Conservation (phyloP, 2,329 filamentous ascomycete genomes). For the Trichoderma atroviride region DNA sequence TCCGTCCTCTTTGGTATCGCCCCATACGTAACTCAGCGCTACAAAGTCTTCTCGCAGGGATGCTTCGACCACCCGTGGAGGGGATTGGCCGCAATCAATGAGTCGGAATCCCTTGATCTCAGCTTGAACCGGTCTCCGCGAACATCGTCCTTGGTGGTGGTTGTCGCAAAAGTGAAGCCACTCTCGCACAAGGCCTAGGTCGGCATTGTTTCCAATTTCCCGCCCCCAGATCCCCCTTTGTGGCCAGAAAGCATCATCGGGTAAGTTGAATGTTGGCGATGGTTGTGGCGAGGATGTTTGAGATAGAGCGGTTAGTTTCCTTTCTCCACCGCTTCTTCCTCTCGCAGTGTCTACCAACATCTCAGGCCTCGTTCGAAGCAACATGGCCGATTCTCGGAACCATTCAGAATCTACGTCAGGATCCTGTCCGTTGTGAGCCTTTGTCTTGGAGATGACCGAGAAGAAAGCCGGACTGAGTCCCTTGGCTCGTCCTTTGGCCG, state of each 20-base stretch:
- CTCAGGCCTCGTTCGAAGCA: conserved; percentile 39
- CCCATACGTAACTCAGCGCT: conserved; percentile 44
- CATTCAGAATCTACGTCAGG: conserved; percentile 39
- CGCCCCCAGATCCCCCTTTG: conserved; percentile 42
- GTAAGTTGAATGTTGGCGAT: background rate
- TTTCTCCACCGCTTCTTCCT: conserved; percentile 28
- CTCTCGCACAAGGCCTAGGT: conserved; percentile 38
- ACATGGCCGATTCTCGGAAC: conserved; percentile 41
- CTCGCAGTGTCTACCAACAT: conserved; percentile 31
- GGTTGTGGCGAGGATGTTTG: conserved; percentile 27
- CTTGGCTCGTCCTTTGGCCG: conserved; percentile 35
- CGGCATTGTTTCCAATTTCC: conserved; percentile 36
- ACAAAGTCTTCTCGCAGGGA: conserved; percentile 38
- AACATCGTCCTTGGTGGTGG: conserved; percentile 40
- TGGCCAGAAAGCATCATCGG: conserved; percentile 31
- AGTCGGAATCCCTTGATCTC: conserved; percentile 40
- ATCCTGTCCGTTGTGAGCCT: conserved; percentile 34
- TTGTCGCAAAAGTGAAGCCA: conserved; percentile 42
- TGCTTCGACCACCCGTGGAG: conserved; percentile 36
- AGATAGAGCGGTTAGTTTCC: conserved; percentile 31
- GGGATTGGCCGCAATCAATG: conserved; percentile 40
- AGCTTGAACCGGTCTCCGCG: conserved; percentile 31
- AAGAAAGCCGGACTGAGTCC: conserved; percentile 39
- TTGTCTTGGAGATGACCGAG: conserved; percentile 40
- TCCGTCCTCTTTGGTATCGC: conserved; percentile 32